phyloP scores from a whole-genome alignment of 2,329 filamentous ascomycete genomes.

The Cercospora sp. region DNA sequence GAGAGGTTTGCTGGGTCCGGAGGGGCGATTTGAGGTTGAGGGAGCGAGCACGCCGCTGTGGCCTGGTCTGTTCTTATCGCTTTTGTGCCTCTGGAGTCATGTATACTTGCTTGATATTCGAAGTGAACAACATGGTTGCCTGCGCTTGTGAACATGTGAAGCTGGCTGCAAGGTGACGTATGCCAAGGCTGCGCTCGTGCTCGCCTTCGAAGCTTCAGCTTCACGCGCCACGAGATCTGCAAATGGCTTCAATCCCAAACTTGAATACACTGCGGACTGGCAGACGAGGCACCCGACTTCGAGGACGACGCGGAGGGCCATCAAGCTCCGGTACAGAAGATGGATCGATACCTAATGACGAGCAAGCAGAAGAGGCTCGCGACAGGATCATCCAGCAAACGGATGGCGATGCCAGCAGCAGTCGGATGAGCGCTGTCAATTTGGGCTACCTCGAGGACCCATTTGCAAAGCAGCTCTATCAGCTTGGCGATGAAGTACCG shows the following conservation, averaged over 20 bases:
- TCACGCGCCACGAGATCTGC: neutral
- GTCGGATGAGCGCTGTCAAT: slow-evolving; percentile 82
- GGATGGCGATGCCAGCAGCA: slow-evolving; percentile 86
- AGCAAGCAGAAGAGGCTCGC: slow-evolving; percentile 47
- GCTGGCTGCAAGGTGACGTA: neutral
- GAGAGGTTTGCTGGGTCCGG: neutral
- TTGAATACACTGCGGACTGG: slow-evolving; percentile 61
- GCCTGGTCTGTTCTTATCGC: neutral
- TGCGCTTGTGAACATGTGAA: neutral
- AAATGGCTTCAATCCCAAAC: slow-evolving; percentile 66
- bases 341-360: slow-evolving; percentile 10
- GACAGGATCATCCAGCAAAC: slow-evolving; percentile 83
- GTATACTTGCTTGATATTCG: neutral
- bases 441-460: slow-evolving; percentile 81
- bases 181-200: neutral
- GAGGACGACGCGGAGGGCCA: slow-evolving; percentile 49
- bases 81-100: neutral
- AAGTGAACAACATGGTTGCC: neutral
- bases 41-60: neutral
- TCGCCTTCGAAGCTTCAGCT: slow-evolving; percentile 8
- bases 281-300: slow-evolving; percentile 49
- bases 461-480: slow-evolving; percentile 71
- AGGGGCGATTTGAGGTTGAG: too few species aligned
- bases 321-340: slow-evolving; percentile 46
- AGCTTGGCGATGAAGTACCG: slow-evolving; percentile 47